Percentiles rank a stretch among this genome's conserved stretches.
Evolutionary conservation across 2,329 filamentous ascomycete species (phyloP).

Genomic region (Sordariomycetes sp.): DNA sequence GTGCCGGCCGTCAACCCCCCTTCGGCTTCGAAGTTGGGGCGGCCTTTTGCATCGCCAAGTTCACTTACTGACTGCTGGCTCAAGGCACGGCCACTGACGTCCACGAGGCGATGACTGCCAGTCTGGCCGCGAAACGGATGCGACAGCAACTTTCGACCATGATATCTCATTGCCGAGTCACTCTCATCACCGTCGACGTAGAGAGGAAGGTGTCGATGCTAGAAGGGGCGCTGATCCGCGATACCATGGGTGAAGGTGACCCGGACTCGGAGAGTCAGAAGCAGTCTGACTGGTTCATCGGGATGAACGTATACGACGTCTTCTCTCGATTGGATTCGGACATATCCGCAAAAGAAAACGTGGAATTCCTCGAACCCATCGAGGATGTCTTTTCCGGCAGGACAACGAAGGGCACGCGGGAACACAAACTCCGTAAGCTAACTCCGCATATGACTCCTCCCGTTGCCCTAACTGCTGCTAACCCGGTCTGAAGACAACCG

Average conservation of each 20-base stretch:
- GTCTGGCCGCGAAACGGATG: conserved; percentile 50
- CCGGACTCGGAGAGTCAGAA: conserved; percentile 12
- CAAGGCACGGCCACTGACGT: conserved; percentile 61
- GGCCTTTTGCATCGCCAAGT: neutral
- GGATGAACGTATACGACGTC: conserved; percentile 50
- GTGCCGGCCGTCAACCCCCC: neutral
- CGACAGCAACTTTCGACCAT: conserved; percentile 61
- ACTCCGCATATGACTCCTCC: neutral
- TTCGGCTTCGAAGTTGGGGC: neutral
- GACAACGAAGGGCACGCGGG: conserved; percentile 45
- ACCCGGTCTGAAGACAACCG: conserved; percentile 30
- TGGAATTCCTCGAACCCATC: conserved; percentile 42
- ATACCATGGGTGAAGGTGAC: conserved; percentile 12
- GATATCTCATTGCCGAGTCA: conserved; percentile 61
- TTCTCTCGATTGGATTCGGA: conserved; percentile 37
- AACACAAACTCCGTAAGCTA: conserved; percentile 40
- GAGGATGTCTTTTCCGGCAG: conserved; percentile 51
- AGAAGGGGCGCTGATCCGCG: conserved; percentile 52
- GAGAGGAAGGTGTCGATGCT: conserved; percentile 51
- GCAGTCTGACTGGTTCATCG: conserved; percentile 38
- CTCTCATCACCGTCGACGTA: conserved; percentile 59
- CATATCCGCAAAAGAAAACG: conserved; percentile 26
- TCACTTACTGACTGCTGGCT: neutral
- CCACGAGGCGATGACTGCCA: conserved; percentile 54
- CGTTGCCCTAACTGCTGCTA: neutral